Base-by-base conservation (phyloP, 192 early-diverging fungal species). In the Coemansia asiatica region DNA sequence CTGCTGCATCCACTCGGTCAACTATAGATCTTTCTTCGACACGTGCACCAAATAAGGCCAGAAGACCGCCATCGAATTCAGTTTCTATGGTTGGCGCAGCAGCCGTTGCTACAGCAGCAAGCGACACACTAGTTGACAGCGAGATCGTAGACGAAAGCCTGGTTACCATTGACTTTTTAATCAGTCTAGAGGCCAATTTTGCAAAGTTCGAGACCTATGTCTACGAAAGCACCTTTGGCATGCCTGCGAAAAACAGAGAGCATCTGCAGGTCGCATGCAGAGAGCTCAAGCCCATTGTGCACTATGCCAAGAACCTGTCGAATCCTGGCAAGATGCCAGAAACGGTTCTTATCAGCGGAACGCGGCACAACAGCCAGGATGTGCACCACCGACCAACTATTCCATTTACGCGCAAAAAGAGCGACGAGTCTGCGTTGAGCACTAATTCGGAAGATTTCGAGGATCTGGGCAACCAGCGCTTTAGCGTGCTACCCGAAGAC, bases 251-350 rank as follows among this genome's bases (percentile, higher is more conserved):
- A 2, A 33, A 51, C 10, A 49, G 51, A 0, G 57, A 67, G 50
- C 71, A 58, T 13, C 27, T 75, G n/a, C 58, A 60, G 25, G 64
- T 46, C 10, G 71, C 61, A 9, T 71, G 64, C 38, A 72, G 72
- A 13, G 78, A 81, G 69, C 73, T 81, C 54, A 81, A 81, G 50
- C 78, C 78, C 9, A 75, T 81, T 35, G 71, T 69, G 1, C 78
- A 74, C 8, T 81, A 81, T 31, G 72, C 78, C 29, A 75, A 81
- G 69, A 68, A 74, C 31, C 50, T 81, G 19, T 67, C 72, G 8
- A 62, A 63, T 16, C 66, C 72, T 4, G 57, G 65, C 4, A 60
- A 57, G 18, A 47, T 63, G 38, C 67, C 66, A 4, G 67, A 67
- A 4, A 68, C 75, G 4, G 47, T 72, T 4, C 46, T 60, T 0